Evolutionary conservation across 129 eudicot genomes (phyloP).

Genomic region (carrot (Daucus carota)): DNA sequence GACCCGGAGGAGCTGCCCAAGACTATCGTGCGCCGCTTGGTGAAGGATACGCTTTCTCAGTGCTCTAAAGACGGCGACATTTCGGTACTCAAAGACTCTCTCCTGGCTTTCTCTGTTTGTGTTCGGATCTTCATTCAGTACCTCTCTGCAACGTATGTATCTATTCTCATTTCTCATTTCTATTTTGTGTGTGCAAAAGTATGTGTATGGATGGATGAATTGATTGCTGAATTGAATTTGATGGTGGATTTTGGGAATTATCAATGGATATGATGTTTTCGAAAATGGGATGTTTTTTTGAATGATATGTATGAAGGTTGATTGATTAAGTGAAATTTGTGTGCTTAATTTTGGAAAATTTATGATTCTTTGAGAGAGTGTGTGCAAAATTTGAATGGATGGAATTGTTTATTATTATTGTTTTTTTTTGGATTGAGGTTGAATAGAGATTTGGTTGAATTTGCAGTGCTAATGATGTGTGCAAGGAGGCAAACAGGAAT

Average conservation of each 20-base stretch:
- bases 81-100: constrained; percentile 51
- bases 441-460: background rate
- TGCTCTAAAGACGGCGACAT: constrained; percentile 56
- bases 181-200: background rate
- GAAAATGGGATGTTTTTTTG: background rate
- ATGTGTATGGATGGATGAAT: too few relatives aligned
- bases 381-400: background rate
- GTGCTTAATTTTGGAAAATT: background rate
- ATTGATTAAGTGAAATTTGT: background rate
- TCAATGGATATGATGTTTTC: background rate
- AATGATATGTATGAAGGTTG: background rate
- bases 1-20: constrained; percentile 83
- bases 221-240: background rate
- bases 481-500: constrained; percentile 86
- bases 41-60: constrained; percentile 76
- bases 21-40: constrained; percentile 74
- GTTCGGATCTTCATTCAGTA: constrained; percentile 17
- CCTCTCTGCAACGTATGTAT: background rate
- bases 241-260: background rate
- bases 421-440: background rate
- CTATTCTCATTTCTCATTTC: background rate
- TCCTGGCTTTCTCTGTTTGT: constrained; percentile 69
- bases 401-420: background rate
- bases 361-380: background rate
- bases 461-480: constrained; percentile 83